Percentiles rank a stretch among this genome's conserved stretches.
Evolutionary conservation across 2,329 filamentous ascomycete species (phyloP).

Genomic region (Epichloe gansuensis): DNA sequence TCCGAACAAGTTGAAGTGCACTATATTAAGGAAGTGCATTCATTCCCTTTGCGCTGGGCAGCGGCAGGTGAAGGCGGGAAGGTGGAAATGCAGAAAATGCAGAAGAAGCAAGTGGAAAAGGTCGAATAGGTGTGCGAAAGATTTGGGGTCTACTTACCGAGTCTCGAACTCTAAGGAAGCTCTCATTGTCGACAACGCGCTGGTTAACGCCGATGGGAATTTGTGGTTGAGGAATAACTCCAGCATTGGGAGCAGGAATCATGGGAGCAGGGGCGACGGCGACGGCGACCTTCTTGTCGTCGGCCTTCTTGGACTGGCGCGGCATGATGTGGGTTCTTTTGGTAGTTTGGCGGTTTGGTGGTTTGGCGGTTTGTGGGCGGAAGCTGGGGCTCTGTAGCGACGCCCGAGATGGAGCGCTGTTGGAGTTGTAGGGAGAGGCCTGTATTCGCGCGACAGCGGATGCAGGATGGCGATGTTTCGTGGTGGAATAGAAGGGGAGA

Average conservation of each 20-base stretch:
- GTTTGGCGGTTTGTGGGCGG: background rate
- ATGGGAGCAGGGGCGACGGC: constrained; percentile 21
- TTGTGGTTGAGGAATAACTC: constrained; percentile 6
- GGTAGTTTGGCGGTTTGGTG: background rate
- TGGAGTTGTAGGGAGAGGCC: constrained; percentile 8
- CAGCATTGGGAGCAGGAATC: constrained; percentile 7
- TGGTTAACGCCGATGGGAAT: constrained; percentile 13
- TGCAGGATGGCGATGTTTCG: constrained; percentile 6
- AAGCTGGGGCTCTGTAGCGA: constrained; percentile 1
- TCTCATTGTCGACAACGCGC: constrained; percentile 52
- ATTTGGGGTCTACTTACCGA: constrained; percentile 49
- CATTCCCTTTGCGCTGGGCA: no score
- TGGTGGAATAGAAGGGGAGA: constrained; percentile 1
- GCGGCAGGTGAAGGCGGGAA: no score
- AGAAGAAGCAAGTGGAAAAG: background rate
- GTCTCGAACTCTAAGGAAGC: constrained; percentile 71
- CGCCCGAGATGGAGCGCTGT: constrained; percentile 9
- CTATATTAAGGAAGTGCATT: no score
- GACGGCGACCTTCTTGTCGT: constrained; percentile 25
- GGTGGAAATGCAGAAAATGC: no score
- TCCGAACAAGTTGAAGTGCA: no score
- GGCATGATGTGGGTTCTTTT: constrained; percentile 24
- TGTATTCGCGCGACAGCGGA: constrained; percentile 3
- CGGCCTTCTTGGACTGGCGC: constrained; percentile 33
- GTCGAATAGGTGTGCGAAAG: constrained; percentile 7